A percentile compares a stretch with the other conserved stretches of the same genome.
Evolutionary conservation across 257 asterid species (phyloP).

Genomic region (Solanum piurae): DNA sequence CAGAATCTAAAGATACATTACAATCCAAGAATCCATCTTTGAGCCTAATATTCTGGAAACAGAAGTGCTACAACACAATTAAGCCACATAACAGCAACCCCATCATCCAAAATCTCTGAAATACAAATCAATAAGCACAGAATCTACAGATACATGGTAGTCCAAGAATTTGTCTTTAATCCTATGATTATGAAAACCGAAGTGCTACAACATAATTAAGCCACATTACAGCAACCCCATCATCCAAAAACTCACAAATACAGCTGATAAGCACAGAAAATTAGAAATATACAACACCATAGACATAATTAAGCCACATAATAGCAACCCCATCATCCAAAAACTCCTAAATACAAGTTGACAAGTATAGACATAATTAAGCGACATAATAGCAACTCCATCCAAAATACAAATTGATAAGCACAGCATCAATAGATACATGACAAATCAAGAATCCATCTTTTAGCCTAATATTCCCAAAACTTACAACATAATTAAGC

Average conservation of each 20-base stretch:
- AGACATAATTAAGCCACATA: neutral
- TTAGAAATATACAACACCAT: neutral
- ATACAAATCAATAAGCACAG: neutral
- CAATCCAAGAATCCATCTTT: neutral
- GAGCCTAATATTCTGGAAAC: neutral
- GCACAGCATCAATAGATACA: neutral
- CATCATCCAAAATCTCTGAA: neutral
- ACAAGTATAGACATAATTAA: neutral
- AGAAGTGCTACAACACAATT: neutral
- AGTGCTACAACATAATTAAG: too few species aligned
- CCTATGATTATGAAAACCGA: too few species aligned
- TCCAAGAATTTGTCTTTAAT: too few species aligned
- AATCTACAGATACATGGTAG: neutral
- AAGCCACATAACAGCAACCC: neutral
- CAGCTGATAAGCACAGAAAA: neutral
- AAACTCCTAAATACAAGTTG: neutral
- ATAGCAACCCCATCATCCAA: neutral
- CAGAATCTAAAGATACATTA: neutral
- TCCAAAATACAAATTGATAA: neutral
- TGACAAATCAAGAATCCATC: neutral
- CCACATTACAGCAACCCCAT: too few species aligned
- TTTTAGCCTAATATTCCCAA: neutral
- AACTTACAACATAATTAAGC: neutral
- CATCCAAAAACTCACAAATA: neutral
- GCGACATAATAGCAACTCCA: neutral